A percentile compares a stretch with the other conserved stretches of the same genome.
Conservation (phyloP, 306 rosid species). For the Vicia villosa region DNA sequence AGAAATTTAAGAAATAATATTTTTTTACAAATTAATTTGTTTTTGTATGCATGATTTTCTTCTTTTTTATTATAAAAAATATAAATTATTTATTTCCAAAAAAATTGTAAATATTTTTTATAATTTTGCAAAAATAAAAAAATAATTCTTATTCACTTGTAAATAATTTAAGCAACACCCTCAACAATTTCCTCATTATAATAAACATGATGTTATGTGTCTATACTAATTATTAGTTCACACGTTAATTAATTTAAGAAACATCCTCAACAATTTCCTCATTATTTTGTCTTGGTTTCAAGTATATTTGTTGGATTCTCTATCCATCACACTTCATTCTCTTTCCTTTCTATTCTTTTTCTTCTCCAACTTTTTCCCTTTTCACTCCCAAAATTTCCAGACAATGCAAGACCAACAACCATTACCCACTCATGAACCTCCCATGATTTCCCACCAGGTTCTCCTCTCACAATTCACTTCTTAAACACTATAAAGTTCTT, state of each 20-base stretch:
- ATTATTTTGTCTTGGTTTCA: not conserved
- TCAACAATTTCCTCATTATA: no score
- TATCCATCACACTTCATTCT: not conserved
- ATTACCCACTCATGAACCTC: slow-evolving; percentile 27
- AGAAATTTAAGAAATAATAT: no score
- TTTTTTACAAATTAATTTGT: no score
- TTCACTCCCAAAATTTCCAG: not conserved
- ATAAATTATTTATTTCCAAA: no score
- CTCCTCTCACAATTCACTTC: not conserved
- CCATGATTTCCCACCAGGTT: slow-evolving; percentile 45
- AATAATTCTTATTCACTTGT: no score
- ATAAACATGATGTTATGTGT: no score
- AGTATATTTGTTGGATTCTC: slow-evolving; percentile 20
- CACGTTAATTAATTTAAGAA: not conserved
- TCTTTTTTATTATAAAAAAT: no score
- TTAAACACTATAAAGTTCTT: not conserved
- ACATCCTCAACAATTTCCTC: not conserved
- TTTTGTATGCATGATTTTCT: no score
- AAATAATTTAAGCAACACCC: no score
- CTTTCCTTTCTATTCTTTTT: not conserved
- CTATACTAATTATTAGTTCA: no score
- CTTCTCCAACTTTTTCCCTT: not conserved
- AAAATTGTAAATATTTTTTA: no score
- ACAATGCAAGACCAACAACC: slow-evolving; percentile 65
- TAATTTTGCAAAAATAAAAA: no score